phyloP scores from a whole-genome alignment of 2,329 filamentous ascomycete genomes.

The Talaromyces pinophilus region DNA sequence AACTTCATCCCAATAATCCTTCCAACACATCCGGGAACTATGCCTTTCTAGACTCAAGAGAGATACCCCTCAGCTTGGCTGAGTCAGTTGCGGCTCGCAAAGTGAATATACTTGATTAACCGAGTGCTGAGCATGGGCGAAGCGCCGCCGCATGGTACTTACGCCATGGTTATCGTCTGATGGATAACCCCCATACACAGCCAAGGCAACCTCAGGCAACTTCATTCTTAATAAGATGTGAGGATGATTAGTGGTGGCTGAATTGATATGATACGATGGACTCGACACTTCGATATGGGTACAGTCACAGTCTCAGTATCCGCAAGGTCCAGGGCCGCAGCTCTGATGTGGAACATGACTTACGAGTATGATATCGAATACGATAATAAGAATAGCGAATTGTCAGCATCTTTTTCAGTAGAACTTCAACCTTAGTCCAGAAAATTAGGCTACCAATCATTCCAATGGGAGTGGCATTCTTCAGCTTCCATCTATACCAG shows the following conservation, averaged over 20 bases:
- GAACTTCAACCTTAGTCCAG: not conserved
- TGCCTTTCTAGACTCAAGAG: not conserved
- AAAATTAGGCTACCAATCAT: not conserved
- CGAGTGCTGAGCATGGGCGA: not conserved
- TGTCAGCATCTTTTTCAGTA: too few species aligned
- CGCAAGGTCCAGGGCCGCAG: not conserved
- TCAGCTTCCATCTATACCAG: not conserved
- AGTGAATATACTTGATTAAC: not conserved
- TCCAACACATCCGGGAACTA: not conserved
- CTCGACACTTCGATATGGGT: not conserved
- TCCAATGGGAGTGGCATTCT: not conserved
- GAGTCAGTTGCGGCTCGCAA: not conserved
- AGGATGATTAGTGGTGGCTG: not conserved
- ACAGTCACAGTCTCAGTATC: not conserved
- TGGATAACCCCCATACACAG: not conserved
- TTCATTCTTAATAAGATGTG: not conserved
- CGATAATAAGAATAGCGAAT: too few species aligned
- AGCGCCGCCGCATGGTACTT: not conserved
- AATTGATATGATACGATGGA: not conserved
- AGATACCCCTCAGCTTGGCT: conserved; percentile 1
- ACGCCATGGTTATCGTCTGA: not conserved
- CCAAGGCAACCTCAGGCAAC: conserved; percentile 6
- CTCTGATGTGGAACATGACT: not conserved
- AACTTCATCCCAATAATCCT: not conserved
- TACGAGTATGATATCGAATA: not conserved